Conservation (phyloP, 345 rosid genomes). For the sweet orange (Citrus sinensis) region DVS_A1.0 CM039161.1:23248501-23249000, state of each 20-base stretch:
- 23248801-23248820: not conserved
- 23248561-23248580: not conserved
- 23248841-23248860: not conserved
- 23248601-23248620: too few species aligned
- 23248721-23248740: too few species aligned
- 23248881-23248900: not conserved
- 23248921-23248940: not conserved
- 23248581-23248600: not conserved
- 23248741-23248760: too few species aligned
- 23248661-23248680: too few species aligned
- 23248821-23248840: not conserved
- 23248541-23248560: too few species aligned
- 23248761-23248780: too few species aligned
- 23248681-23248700: too few species aligned
- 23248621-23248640: too few species aligned
- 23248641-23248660: too few species aligned
- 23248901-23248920: not conserved
- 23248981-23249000: not conserved
- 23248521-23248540: too few species aligned
- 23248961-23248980: not conserved
- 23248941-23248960: not conserved
- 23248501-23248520: too few species aligned
- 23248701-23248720: too few species aligned
- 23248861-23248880: not conserved
- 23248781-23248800: not conserved